A percentile compares a stretch with the other conserved stretches of the same genome.
Conservation (phyloP, 768 basidiomycete genomes). For the Hypholoma fasciculare region DNA sequence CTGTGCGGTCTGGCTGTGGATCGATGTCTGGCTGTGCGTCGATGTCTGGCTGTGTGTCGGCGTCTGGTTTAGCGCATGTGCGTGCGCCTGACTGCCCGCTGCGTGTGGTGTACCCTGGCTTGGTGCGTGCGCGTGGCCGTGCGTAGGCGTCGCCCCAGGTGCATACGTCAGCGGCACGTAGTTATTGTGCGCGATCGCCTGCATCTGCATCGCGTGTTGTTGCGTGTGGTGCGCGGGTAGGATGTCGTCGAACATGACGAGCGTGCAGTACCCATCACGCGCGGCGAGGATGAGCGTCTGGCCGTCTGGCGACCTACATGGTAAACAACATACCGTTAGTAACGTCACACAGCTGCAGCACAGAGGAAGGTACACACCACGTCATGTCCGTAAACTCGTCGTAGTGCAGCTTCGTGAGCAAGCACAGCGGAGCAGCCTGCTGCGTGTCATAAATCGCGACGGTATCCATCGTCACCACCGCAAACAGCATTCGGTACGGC, state of each 20-base stretch:
- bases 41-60: no score
- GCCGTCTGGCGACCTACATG: conserved; percentile 89
- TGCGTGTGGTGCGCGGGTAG: conserved; percentile 86
- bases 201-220: conserved; percentile 87
- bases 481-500: conserved; percentile 93
- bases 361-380: conserved; percentile 59
- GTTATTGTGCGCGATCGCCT: conserved; percentile 87
- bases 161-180: conserved; percentile 59
- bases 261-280: conserved; percentile 96
- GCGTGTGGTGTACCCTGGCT: neutral
- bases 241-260: conserved; percentile 94
- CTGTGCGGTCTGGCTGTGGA: no score
- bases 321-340: neutral
- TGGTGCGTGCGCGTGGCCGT: conserved; percentile 34
- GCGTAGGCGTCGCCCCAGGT: conserved; percentile 21
- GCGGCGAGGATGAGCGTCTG: conserved; percentile 90
- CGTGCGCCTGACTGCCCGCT: no score
- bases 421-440: conserved; percentile 87
- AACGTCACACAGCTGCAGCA: neutral
- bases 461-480: conserved; percentile 95
- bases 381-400: conserved; percentile 97
- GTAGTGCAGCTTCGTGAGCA: conserved; percentile 94
- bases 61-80: no score
- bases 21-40: neutral
- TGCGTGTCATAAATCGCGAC: conserved; percentile 96